Evolutionary conservation across 805 yeast genomes (phyloP).

Genomic region (Saturnispora zaruensis): DNA sequence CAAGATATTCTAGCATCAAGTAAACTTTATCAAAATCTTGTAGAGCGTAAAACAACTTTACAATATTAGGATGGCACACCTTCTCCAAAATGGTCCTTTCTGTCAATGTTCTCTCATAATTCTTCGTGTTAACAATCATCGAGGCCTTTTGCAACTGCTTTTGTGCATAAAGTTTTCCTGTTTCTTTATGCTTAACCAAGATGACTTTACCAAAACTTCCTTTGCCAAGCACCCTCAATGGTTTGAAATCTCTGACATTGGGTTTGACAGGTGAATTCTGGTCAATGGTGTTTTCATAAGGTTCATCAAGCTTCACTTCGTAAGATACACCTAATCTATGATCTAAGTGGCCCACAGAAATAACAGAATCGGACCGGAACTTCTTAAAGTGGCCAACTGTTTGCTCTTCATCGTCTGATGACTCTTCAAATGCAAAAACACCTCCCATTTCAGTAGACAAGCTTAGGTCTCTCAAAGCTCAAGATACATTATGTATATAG

Average conservation of each 20-base stretch:
- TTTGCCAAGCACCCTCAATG: slow-evolving; percentile 68
- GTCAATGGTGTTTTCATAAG: slow-evolving; percentile 21
- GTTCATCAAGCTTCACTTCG: slow-evolving; percentile 38
- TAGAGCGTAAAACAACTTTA: slow-evolving; percentile 70
- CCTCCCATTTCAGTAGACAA: background rate
- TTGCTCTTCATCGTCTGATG: background rate
- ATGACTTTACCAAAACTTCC: slow-evolving; percentile 89
- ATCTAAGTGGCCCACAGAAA: slow-evolving; percentile 26
- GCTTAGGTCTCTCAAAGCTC: background rate
- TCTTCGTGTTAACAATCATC: slow-evolving; percentile 48
- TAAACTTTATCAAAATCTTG: slow-evolving; percentile 76
- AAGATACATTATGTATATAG: background rate
- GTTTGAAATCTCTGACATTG: slow-evolving; percentile 51
- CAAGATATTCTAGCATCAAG: slow-evolving; percentile 68
- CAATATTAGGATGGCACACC: slow-evolving; percentile 73
- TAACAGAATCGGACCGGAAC: slow-evolving; percentile 24
- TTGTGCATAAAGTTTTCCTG: slow-evolving; percentile 71
- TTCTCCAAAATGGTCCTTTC: slow-evolving; percentile 68
- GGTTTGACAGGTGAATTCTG: slow-evolving; percentile 14
- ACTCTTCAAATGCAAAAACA: slow-evolving; percentile 3
- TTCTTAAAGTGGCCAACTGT: slow-evolving; percentile 20
- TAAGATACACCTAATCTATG: slow-evolving; percentile 40
- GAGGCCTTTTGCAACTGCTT: slow-evolving; percentile 80
- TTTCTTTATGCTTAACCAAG: slow-evolving; percentile 55
- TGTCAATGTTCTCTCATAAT: slow-evolving; percentile 69